Evolutionary conservation across 2,329 filamentous ascomycete species (phyloP).

Genomic region (Blumeria hordei): DNA sequence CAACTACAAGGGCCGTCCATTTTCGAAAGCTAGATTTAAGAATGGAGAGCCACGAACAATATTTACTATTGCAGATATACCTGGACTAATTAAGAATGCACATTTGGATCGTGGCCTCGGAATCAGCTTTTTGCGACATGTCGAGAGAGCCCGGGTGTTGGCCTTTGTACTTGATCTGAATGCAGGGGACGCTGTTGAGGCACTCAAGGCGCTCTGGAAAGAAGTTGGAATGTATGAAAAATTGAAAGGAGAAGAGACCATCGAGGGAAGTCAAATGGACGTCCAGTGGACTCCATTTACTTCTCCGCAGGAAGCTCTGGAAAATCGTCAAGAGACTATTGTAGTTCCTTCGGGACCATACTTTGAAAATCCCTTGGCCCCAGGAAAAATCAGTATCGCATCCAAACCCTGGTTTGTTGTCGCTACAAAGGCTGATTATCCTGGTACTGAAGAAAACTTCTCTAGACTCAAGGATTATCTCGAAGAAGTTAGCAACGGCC

Average conservation of each 20-base stretch:
- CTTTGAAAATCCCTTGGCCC: slow-evolving; percentile 9
- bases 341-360: slow-evolving; percentile 8
- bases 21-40: slow-evolving; percentile 19
- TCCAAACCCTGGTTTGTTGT: slow-evolving; percentile 93
- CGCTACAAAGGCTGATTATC: slow-evolving; percentile 75
- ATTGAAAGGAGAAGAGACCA: slow-evolving; percentile 44
- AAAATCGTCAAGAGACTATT: slow-evolving; percentile 13
- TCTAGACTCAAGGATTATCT: slow-evolving; percentile 45
- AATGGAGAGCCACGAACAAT: slow-evolving; percentile 38
- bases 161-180: slow-evolving; percentile 81
- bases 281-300: slow-evolving; percentile 29
- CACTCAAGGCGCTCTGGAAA: slow-evolving; percentile 63
- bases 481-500: slow-evolving; percentile 33
- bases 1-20: slow-evolving; percentile 53
- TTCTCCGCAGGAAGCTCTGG: slow-evolving; percentile 18
- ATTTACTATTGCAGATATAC: slow-evolving; percentile 90
- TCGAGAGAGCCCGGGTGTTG: slow-evolving; percentile 78
- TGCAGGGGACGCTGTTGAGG: slow-evolving; percentile 53
- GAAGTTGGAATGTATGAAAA: slow-evolving; percentile 69
- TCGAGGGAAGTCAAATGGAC: slow-evolving; percentile 39
- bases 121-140: slow-evolving; percentile 75
- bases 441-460: slow-evolving; percentile 59
- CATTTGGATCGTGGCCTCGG: slow-evolving; percentile 82
- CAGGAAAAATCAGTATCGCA: slow-evolving; percentile 30
- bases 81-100: slow-evolving; percentile 75